These are phyloP conservation scores for Chrysosphaeria jannelii DNA, from an alignment of 2,329 filamentous ascomycete genomes.

Conservation along the genomic window DNA sequence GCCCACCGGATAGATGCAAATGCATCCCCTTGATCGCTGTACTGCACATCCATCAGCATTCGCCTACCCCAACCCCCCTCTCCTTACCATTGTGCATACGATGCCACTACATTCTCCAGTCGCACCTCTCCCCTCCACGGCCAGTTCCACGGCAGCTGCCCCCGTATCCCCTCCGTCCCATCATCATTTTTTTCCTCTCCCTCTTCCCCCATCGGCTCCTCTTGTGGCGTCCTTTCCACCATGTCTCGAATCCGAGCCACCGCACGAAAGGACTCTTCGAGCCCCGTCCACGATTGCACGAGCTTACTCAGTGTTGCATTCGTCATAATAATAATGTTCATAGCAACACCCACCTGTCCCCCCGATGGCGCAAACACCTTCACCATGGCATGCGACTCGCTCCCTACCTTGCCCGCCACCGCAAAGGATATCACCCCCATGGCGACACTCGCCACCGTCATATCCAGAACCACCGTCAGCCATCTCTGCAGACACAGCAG, in stretches of 20 bases:
- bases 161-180: too few species aligned
- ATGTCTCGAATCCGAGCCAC: slow-evolving; percentile 7
- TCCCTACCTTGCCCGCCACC: slow-evolving; percentile 1
- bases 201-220: slow-evolving; percentile 5
- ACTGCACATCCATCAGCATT: too few species aligned
- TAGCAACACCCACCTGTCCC: slow-evolving; percentile 9
- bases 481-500: slow-evolving; percentile 20
- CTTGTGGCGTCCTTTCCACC: slow-evolving; percentile 6
- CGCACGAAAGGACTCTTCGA: slow-evolving; percentile 10
- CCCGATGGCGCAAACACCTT: too few species aligned
- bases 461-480: slow-evolving; percentile 19
- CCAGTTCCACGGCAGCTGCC: too few species aligned
- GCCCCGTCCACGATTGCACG: slow-evolving; percentile 8
- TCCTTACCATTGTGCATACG: too few species aligned
- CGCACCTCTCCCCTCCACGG: too few species aligned
- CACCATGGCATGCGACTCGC: neutral
- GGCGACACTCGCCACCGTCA: slow-evolving; percentile 17
- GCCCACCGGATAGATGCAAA: too few species aligned
- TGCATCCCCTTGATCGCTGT: too few species aligned
- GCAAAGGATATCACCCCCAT: slow-evolving; percentile 8
- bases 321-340: slow-evolving; percentile 10
- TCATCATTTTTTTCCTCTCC: too few species aligned
- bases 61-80: too few species aligned
- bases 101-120: too few species aligned
- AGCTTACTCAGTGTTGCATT: slow-evolving; percentile 10